These are phyloP conservation scores for Phytophthora pinifolia DNA, from an alignment of 352 stramenopile genomes.

Conservation along the genomic window DNA sequence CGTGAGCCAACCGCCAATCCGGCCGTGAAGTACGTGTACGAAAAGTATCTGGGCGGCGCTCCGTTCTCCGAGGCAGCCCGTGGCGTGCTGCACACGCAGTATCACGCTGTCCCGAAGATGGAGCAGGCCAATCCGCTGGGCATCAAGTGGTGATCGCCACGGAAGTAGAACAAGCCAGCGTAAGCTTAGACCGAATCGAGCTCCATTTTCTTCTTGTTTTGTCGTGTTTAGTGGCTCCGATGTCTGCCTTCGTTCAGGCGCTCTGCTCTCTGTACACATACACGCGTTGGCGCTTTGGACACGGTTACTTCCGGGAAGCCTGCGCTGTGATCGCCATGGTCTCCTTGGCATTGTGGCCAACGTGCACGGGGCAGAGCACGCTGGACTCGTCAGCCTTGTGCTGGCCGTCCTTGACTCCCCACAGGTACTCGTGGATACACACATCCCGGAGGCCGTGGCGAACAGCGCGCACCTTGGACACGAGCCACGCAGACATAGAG, in stretches of 20 bases:
- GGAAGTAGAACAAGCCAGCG: conserved; percentile 9
- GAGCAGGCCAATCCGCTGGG: conserved; percentile 83
- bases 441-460: conserved; percentile 76
- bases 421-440: conserved; percentile 85
- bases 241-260: conserved; percentile 5
- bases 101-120: conserved; percentile 85
- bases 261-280: conserved; percentile 27
- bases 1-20: conserved; percentile 65
- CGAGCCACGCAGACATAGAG: conserved; percentile 61
- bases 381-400: conserved; percentile 71
- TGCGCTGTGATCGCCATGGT: conserved; percentile 63
- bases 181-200: conserved; percentile 21
- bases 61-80: conserved; percentile 77
- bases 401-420: conserved; percentile 76
- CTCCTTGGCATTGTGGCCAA: conserved; percentile 65
- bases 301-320: conserved; percentile 37
- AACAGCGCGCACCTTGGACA: conserved; percentile 60
- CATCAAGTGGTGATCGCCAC: conserved; percentile 80
- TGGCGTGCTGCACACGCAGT: conserved; percentile 70
- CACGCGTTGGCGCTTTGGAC: conserved; percentile 15
- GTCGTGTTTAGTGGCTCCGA: conserved; percentile 14
- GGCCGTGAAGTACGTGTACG: conserved; percentile 78
- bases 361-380: conserved; percentile 79
- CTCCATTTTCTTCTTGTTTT: conserved; percentile 14
- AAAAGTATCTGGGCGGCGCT: conserved; percentile 70